A percentile compares a stretch with the other conserved stretches of the same genome.
Evolutionary conservation across 2,329 filamentous ascomycete genomes (phyloP).

Genomic region (Exophiala spinifera): DNA sequence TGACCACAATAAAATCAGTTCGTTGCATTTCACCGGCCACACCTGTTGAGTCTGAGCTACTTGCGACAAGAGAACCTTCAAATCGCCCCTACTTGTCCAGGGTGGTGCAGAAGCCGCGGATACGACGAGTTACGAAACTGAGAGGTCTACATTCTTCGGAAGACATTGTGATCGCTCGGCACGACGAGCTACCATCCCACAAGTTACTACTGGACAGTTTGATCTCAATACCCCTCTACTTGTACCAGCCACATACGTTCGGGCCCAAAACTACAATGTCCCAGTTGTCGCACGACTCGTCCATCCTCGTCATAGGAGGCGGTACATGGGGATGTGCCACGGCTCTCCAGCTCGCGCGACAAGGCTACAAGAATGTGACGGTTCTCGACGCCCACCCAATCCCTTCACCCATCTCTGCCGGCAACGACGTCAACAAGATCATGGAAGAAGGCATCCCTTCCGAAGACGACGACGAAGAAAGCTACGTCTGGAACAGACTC

Average conservation of each 20-base stretch:
- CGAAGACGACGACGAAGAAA: conserved; percentile 8
- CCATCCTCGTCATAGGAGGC: conserved; percentile 48
- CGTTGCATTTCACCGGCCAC: too few relatives aligned
- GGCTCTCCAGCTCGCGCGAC: conserved; percentile 44
- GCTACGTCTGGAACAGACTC: conserved; percentile 13
- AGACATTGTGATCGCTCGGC: too few relatives aligned
- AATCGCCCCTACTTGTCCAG: too few relatives aligned
- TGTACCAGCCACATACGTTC: too few relatives aligned
- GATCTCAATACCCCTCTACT: too few relatives aligned
- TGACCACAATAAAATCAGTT: too few relatives aligned
- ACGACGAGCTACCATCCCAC: too few relatives aligned
- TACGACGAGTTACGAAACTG: too few relatives aligned
- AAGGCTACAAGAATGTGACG: conserved; percentile 47
- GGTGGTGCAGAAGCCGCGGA: too few relatives aligned
- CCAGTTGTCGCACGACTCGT: conserved; percentile 23
- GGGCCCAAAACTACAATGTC: not conserved
- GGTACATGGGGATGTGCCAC: conserved; percentile 48
- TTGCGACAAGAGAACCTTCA: too few relatives aligned
- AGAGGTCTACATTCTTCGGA: too few relatives aligned
- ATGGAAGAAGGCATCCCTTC: conserved; percentile 23
- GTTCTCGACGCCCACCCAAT: conserved; percentile 43
- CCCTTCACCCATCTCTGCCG: conserved; percentile 47
- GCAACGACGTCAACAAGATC: conserved; percentile 49
- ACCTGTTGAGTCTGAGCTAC: too few relatives aligned
- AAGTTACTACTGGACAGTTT: not conserved